Percentiles rank a stretch among this genome's conserved stretches.
Conservation (phyloP, 2,329 filamentous ascomycete species). For the Diaporthe vexans region DNA sequence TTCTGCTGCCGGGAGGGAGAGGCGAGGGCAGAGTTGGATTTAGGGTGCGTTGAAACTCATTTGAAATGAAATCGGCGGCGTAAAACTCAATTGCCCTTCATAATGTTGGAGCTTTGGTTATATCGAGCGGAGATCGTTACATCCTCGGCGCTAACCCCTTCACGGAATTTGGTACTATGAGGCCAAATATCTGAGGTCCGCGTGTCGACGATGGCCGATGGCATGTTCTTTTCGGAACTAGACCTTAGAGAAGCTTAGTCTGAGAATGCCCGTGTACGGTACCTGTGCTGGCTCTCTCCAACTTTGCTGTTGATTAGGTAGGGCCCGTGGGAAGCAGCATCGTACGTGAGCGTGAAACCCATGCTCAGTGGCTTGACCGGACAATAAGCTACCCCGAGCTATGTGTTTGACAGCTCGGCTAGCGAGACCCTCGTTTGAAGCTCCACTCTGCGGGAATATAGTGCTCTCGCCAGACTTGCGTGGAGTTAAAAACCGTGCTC, state of each 20-base stretch:
- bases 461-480: neutral
- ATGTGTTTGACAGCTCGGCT: conserved; percentile 14
- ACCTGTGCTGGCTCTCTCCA: neutral
- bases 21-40: conserved; percentile 54
- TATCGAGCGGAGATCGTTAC: conserved; percentile 10
- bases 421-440: neutral
- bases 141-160: neutral
- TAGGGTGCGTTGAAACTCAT: conserved; percentile 42
- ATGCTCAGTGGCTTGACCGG: neutral
- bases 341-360: neutral
- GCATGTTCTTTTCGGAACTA: conserved; percentile 1
- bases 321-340: neutral
- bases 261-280: neutral
- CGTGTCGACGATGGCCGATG: neutral
- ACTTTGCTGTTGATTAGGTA: neutral
- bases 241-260: conserved; percentile 5
- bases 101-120: neutral
- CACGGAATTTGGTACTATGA: neutral
- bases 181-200: conserved; percentile 11
- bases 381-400: neutral
- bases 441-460: neutral
- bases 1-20: conserved; percentile 53
- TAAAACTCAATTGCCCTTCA: conserved; percentile 15
- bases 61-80: conserved; percentile 10
- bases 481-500: neutral